Evolutionary conservation across 2,329 filamentous ascomycete species (phyloP), one percentile per base, ranked within the genome.

Genomic region (Cladophialophora psammophila): DNA sequence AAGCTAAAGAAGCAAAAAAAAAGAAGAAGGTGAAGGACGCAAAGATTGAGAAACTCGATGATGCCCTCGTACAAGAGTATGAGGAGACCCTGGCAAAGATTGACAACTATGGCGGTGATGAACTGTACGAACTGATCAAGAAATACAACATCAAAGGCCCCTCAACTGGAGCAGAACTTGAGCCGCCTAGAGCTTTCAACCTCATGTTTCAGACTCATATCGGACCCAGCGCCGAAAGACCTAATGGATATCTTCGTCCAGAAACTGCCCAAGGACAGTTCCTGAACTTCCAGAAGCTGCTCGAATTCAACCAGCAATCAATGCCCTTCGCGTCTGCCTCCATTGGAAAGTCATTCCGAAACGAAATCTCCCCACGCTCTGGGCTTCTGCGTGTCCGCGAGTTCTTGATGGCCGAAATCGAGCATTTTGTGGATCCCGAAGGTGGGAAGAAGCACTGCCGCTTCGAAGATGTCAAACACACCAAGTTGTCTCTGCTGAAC

Each of bases 261-360:
- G 95, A 99, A 82, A 99, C 95, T 35, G 95, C 95, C 3, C 95
- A 99, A 85, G 95, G 95, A 71, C 95, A 99, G 82, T 99, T 99
- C 82, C 84, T 98, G 72, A 97, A 96, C 82, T 99, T 99, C 80
- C 88, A 91, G 74, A 97, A 97, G 84, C 88, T 99, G 55, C 89
- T 98, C 66, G 94, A 97, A 72, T 98, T 94, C 85, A 98, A 97
- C 84, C 92, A 96, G 80, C 88, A 93, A 75, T 86, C 90, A 74
- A 97, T 99, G 91, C 95, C 95, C 32, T 98, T 99, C 77, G 95
- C 95, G 13, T 98, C 94, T 58, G 95, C 95, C 55, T 96, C 92
- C 45, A 96, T 99, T 78, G 95, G 95, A 80, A 97, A 97, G 82
- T 97, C 94, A 1, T 98, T 97, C 87, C 89, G 95, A 75, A 99